Conservation (phyloP, 192 early-diverging fungal genomes). For the Dispira parvispora region DNA sequence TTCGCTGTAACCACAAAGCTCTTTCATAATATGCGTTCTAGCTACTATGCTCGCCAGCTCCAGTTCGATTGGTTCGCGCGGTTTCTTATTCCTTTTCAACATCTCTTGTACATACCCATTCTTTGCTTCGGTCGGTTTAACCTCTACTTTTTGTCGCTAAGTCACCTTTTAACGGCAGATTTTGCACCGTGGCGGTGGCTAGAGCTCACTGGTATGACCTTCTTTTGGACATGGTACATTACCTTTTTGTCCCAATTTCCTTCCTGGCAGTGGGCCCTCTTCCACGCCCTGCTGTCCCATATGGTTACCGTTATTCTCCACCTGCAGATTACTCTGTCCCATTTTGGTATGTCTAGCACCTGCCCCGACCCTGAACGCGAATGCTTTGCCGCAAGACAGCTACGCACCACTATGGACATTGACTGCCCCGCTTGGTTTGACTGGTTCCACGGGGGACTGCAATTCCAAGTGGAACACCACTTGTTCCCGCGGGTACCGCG, state of each 20-base stretch:
- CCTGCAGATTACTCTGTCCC: slow-evolving; percentile 89
- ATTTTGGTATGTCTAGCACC: slow-evolving; percentile 87
- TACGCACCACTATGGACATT: slow-evolving; percentile 92
- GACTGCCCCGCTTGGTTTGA: slow-evolving; percentile 86
- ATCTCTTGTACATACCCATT: slow-evolving; percentile 72
- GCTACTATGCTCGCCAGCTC: slow-evolving; percentile 72
- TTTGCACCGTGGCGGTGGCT: slow-evolving; percentile 54
- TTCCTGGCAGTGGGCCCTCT: slow-evolving; percentile 35
- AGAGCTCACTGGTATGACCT: slow-evolving; percentile 52
- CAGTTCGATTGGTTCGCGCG: slow-evolving; percentile 59
- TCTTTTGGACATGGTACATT: slow-evolving; percentile 71
- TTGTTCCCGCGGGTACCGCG: slow-evolving; percentile 85
- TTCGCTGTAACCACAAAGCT: slow-evolving; percentile 70
- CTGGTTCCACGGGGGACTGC: slow-evolving; percentile 95
- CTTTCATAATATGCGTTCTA: slow-evolving; percentile 70
- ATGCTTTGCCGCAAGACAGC: slow-evolving; percentile 68
- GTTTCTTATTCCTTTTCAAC: slow-evolving; percentile 65
- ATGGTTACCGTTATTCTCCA: slow-evolving; percentile 72
- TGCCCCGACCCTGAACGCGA: slow-evolving; percentile 45
- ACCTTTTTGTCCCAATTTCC: slow-evolving; percentile 52
- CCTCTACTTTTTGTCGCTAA: slow-evolving; percentile 60
- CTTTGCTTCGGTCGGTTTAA: slow-evolving; percentile 88
- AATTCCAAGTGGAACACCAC: slow-evolving; percentile 94
- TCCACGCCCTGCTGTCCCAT: slow-evolving; percentile 65
- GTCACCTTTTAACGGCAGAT: slow-evolving; percentile 40